phyloP scores from a whole-genome alignment of 2,329 filamentous ascomycete species.

The Neospermospora avenae region DNA sequence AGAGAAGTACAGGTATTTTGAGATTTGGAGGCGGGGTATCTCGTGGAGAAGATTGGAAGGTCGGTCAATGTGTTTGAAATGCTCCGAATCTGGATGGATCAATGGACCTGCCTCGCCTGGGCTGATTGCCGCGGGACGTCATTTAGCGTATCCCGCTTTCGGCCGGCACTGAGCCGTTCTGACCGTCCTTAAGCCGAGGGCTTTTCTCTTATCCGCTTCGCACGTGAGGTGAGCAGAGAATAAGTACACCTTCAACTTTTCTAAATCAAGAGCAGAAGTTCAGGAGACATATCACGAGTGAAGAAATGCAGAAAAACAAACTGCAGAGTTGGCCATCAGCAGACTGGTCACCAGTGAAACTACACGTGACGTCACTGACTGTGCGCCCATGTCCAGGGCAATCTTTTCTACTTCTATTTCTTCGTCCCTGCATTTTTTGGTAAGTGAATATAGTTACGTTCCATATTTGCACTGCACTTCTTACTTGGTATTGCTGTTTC shows the following conservation, averaged over 20 bases:
- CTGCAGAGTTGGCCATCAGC: too few species aligned
- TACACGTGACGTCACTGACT: not conserved
- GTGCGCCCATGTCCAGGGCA: not conserved
- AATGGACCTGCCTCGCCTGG: too few species aligned
- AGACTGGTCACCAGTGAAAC: not conserved
- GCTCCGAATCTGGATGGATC: not conserved
- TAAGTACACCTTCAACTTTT: not conserved
- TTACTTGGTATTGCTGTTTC: too few species aligned
- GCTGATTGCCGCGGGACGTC: slow-evolving; percentile 18
- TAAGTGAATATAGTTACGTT: too few species aligned
- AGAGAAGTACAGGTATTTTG: not conserved
- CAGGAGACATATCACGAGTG: too few species aligned
- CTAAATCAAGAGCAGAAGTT: not conserved
- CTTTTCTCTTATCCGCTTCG: not conserved
- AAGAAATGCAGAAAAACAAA: too few species aligned
- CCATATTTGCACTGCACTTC: too few species aligned
- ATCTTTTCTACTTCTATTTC: not conserved
- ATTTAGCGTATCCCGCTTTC: slow-evolving; percentile 8
- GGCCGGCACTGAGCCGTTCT: not conserved
- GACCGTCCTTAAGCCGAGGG: not conserved
- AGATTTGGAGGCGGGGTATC: not conserved
- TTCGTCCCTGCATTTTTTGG: not conserved
- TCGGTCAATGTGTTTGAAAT: slow-evolving; percentile 3
- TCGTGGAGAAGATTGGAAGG: not conserved
- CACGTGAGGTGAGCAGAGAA: not conserved